Conservation (phyloP, 441 rosid species). For the Isatis lusitanica region DNA sequence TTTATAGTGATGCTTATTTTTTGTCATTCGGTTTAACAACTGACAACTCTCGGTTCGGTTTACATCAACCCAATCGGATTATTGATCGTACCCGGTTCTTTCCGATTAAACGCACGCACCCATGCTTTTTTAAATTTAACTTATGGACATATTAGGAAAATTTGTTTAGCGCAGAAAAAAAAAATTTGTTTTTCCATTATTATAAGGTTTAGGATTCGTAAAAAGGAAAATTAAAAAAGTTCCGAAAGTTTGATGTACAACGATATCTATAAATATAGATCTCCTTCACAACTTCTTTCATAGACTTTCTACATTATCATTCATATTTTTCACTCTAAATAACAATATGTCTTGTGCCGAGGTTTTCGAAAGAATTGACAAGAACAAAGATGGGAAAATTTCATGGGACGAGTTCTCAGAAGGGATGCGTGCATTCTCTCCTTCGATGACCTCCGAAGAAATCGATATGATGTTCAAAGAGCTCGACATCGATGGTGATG, state of each 20-base stretch:
- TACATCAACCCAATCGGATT: too few relatives aligned
- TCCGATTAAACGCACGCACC: too few relatives aligned
- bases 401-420: constrained; percentile 27
- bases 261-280: not conserved
- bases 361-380: constrained; percentile 8
- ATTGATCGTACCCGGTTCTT: too few relatives aligned
- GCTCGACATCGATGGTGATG: constrained; percentile 16
- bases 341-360: constrained; percentile 6
- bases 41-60: too few relatives aligned
- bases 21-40: too few relatives aligned
- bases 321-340: not conserved
- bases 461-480: constrained; percentile 22
- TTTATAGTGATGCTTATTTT: not conserved
- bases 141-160: too few relatives aligned
- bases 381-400: constrained; percentile 26
- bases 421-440: constrained; percentile 19
- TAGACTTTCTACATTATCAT: not conserved
- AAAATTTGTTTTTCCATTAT: too few relatives aligned
- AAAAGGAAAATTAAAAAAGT: too few relatives aligned
- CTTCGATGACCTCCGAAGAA: not conserved
- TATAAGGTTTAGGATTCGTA: too few relatives aligned
- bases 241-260: too few relatives aligned
- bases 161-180: too few relatives aligned
- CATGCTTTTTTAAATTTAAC: too few relatives aligned
- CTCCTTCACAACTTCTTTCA: not conserved